Base-by-base conservation (phyloP, 306 rosid genomes). In the Lathyrus oleraceus region DNA sequence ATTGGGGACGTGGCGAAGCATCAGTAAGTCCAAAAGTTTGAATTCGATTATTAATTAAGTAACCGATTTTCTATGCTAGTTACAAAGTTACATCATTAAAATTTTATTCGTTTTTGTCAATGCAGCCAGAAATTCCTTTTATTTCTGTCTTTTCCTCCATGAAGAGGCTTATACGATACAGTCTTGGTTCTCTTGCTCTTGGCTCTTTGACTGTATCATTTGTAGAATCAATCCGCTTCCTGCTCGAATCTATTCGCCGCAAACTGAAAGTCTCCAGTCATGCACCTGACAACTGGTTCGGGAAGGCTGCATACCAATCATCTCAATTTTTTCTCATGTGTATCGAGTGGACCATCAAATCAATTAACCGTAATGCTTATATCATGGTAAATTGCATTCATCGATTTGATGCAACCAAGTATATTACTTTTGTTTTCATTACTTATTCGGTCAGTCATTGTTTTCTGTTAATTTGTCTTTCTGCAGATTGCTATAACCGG, bases 361-460 rank as follows among this genome's bases (percentile, higher is more conserved):
- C 99, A 6, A 88, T 87, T 69, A 94, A 94, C 79, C 95, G 97
- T 71, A 94, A 94, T 74, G 99, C 99, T 38, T 94, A 91, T 72
- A 91, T 94, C 67, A 87, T 94, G 95, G 98, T 94, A 88, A 81
- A 65, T 19, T 54, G 49, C 62, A 32, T 10, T 47, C 40, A 71
- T 67, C 40, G 68, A 36, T 66, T 35, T 43, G 68, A 11, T 21
- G 62, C 79, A 47, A 72, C 70, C 61, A 5, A 6, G 42, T 48
- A 21, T 62, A 63, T 73, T 51, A 39, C 35, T 8, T 73, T n/a
- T 13, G 20, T 21, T 25, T 16, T 16, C 39, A 27, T 30, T 17
- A 36, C 4, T 6, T 38, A 48, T 62, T 56, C 38, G 6, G n/a
- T 27, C 7, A 8, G 14, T 36, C 36, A 12, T 20, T 25, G 43